phyloP scores from a whole-genome alignment of 1,139 yeast species.

The Yamadazyma sp. region DNA sequence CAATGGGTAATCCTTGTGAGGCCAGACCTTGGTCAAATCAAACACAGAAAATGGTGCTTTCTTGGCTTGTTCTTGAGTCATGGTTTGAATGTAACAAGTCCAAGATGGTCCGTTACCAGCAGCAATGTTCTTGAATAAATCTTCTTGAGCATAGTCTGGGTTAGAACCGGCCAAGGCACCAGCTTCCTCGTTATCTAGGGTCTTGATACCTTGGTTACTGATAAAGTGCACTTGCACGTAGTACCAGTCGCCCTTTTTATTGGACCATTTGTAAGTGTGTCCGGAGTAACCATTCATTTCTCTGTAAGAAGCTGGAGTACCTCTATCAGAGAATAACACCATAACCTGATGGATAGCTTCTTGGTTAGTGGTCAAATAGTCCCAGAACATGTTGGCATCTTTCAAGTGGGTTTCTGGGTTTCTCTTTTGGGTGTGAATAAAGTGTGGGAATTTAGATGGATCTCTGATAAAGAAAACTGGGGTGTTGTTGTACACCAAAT shows the following conservation, averaged over 20 bases:
- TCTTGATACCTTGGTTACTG: constrained; percentile 60
- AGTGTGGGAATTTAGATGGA: constrained; percentile 84
- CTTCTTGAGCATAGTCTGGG: constrained; percentile 67
- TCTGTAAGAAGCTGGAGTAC: constrained; percentile 66
- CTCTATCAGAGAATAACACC: constrained; percentile 64
- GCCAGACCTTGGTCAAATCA: constrained; percentile 79
- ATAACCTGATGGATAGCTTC: constrained; percentile 67
- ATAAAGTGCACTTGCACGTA: constrained; percentile 67
- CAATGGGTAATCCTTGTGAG: constrained; percentile 73
- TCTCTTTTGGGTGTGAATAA: constrained; percentile 81
- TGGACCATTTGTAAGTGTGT: constrained; percentile 69
- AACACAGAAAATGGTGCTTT: constrained; percentile 62
- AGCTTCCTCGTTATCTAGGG: constrained; percentile 58
- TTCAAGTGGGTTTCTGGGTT: constrained; percentile 81
- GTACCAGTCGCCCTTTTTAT: constrained; percentile 62
- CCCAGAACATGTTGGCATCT: constrained; percentile 76
- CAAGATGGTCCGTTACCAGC: constrained; percentile 61
- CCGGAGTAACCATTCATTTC: constrained; percentile 74
- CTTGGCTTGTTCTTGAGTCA: constrained; percentile 66
- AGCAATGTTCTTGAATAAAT: constrained; percentile 60
- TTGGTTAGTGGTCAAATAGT: constrained; percentile 59
- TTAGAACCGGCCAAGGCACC: constrained; percentile 55
- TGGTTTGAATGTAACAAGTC: constrained; percentile 65
- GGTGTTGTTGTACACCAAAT: constrained; percentile 87
- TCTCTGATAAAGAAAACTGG: constrained; percentile 86